A percentile compares a stretch with the other conserved stretches of the same genome.
phyloP scores from a whole-genome alignment of 2,329 filamentous ascomycete genomes.

The Monilinia aucupariae region DNA sequence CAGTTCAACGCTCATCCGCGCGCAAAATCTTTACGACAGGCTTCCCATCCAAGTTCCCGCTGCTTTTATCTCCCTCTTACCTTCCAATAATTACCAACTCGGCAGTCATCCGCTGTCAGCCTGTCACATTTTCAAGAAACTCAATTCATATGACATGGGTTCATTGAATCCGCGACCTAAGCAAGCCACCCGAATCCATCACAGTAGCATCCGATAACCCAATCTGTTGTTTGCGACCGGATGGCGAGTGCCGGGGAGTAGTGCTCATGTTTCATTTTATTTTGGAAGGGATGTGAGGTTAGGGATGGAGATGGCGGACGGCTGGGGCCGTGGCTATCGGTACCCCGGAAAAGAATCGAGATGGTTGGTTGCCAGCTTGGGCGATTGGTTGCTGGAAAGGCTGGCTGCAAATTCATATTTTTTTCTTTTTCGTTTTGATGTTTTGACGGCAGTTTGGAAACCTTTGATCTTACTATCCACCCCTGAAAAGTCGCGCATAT shows the following conservation, averaged over 20 bases:
- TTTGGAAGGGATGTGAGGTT: background rate
- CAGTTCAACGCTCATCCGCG: background rate
- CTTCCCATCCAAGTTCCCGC: background rate
- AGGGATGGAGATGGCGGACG: background rate
- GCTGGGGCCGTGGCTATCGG: background rate
- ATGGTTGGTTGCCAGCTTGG: background rate
- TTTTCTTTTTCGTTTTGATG: no score
- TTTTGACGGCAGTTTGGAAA: no score
- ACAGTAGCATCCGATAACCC: background rate
- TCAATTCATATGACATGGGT: background rate
- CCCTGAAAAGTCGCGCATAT: no score
- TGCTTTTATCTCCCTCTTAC: background rate
- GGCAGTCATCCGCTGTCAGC: background rate
- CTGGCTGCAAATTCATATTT: background rate
- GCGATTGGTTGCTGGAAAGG: background rate
- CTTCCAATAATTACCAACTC: background rate
- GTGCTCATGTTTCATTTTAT: background rate
- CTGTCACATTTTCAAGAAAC: background rate
- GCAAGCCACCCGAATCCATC: background rate
- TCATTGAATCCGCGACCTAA: background rate
- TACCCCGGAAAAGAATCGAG: background rate
- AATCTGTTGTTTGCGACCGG: background rate
- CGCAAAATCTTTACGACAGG: background rate
- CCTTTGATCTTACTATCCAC: no score
- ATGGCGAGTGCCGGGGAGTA: background rate